These are phyloP conservation scores for Thalassiosira livingstoniorum DNA, from an alignment of 352 stramenopile species.

Conservation along the genomic window DNA sequence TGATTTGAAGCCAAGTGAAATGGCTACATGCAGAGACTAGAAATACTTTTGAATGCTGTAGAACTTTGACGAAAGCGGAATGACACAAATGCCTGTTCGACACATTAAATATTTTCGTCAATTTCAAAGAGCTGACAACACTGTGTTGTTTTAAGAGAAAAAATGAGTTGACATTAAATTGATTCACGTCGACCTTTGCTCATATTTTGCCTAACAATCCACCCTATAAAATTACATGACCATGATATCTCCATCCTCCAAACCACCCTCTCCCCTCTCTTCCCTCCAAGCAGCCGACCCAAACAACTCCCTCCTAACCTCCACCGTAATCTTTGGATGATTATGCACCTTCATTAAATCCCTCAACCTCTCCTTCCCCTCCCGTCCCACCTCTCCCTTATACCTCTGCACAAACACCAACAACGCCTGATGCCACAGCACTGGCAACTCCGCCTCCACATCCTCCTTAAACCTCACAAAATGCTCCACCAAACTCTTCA, in stretches of 20 bases:
- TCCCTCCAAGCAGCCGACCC: conserved; percentile 79
- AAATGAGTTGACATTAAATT: no score
- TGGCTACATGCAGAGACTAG: no score
- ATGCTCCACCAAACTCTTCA: conserved; percentile 95
- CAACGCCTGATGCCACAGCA: conserved; percentile 99
- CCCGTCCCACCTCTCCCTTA: conserved; percentile 96
- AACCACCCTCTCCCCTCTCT: conserved; percentile 52
- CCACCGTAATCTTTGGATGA: conserved; percentile 98
- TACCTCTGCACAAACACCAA: conserved; percentile 98
- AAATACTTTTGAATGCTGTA: no score
- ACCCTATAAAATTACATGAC: conserved; percentile 11
- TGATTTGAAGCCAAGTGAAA: no score
- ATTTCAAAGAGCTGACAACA: no score
- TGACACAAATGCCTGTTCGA: no score
- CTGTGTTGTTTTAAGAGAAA: no score
- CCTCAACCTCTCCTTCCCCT: conserved; percentile 94
- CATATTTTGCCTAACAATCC: no score
- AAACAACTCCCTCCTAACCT: conserved; percentile 97
- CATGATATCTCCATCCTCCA: conserved; percentile 17
- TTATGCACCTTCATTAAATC: conserved; percentile 90
- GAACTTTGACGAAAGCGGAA: no score
- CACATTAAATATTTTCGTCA: no score
- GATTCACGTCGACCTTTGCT: no score
- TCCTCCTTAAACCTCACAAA: conserved; percentile 92
- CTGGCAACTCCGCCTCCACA: conserved; percentile 87